These are phyloP conservation scores for Talaromyces trachyspermus DNA, from an alignment of 495 filamentous ascomycete genomes.

Conservation along the genomic window DNA sequence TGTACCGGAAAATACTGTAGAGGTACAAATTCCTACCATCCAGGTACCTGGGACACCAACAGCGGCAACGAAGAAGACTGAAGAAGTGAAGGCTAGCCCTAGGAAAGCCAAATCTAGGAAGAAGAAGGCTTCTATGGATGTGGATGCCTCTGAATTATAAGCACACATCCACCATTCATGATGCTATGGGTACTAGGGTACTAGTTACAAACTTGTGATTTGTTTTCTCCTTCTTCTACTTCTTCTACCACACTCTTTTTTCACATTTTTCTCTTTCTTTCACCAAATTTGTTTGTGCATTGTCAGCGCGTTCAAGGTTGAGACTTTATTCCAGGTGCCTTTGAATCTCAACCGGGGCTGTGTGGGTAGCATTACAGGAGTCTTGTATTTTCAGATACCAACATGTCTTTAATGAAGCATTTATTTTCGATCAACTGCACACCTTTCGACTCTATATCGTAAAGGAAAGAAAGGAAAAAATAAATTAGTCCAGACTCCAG, in stretches of 20 bases:
- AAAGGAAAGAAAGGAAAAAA: no score
- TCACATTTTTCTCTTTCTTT: no score
- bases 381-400: conserved; percentile 19
- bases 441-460: no score
- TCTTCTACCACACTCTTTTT: no score
- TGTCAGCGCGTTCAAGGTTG: no score
- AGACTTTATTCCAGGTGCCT: no score
- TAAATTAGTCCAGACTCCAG: conserved; percentile 5
- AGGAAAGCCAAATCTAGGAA: conserved; percentile 2
- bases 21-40: conserved; percentile 14
- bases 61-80: neutral
- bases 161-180: neutral
- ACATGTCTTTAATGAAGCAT: conserved; percentile 2
- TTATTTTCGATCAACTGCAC: neutral
- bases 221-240: no score
- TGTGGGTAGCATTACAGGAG: conserved; percentile 3
- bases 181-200: no score
- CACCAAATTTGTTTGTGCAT: no score
- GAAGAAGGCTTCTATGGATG: neutral
- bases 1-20: neutral
- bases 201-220: no score
- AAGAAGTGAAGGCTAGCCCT: neutral
- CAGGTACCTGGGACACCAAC: conserved; percentile 15
- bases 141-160: neutral
- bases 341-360: neutral